These are phyloP conservation scores for Prosopis cineraria DNA, from an alignment of 306 rosid genomes.

Conservation along the genomic window DNA sequence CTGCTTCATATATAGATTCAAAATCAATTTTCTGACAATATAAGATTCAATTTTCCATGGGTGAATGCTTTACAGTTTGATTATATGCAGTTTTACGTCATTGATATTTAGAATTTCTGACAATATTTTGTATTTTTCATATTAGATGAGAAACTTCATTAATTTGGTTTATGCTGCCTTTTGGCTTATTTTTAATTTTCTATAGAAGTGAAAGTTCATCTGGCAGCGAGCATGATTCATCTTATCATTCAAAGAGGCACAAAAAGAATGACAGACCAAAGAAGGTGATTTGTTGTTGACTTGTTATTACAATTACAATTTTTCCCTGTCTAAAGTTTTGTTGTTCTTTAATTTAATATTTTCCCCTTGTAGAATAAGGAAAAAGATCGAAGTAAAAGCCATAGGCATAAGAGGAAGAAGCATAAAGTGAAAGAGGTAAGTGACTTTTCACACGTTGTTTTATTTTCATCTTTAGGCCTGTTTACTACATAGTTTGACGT, in stretches of 20 bases:
- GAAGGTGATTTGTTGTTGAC: conserved; percentile 55
- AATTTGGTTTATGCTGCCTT: conserved; percentile 19
- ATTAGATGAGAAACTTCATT: neutral
- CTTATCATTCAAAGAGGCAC: conserved; percentile 74
- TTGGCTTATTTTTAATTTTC: conserved; percentile 18
- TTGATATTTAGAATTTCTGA: conserved; percentile 5
- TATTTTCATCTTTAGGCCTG: conserved; percentile 11
- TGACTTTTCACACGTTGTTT: conserved; percentile 26
- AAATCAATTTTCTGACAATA: too few relatives aligned
- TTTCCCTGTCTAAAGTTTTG: conserved; percentile 3
- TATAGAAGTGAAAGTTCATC: conserved; percentile 69
- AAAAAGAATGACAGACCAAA: conserved; percentile 72
- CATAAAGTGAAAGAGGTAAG: conserved; percentile 85
- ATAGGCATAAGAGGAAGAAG: conserved; percentile 62
- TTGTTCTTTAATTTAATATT: conserved; percentile 21
- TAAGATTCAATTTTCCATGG: conserved; percentile 11
- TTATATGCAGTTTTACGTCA: conserved; percentile 2
- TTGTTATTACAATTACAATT: neutral
- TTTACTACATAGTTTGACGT: conserved; percentile 8
- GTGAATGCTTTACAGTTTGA: neutral
- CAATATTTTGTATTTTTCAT: neutral
- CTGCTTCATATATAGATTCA: neutral
- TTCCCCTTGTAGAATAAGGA: conserved; percentile 57
- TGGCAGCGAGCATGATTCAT: conserved; percentile 69
- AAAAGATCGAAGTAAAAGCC: conserved; percentile 72